Conservation (phyloP, 2,329 filamentous ascomycete genomes). For the Metarhizium brunneum region DNA sequence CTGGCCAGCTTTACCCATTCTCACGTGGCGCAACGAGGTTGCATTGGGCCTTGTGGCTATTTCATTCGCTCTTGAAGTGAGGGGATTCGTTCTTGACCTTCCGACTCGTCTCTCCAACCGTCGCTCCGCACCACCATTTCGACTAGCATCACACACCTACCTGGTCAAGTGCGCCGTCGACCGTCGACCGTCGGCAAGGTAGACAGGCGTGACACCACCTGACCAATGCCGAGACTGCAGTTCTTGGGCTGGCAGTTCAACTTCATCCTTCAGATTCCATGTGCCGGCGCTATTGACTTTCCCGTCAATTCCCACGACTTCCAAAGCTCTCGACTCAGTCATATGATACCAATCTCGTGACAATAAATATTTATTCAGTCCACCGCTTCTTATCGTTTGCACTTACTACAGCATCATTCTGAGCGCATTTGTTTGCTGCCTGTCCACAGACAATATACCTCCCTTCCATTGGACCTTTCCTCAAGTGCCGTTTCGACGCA, state of each 20-base stretch:
- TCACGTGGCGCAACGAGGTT: neutral
- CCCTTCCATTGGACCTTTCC: neutral
- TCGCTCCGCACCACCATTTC: constrained; percentile 1
- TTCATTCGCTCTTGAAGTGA: neutral
- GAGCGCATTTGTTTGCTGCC: neutral
- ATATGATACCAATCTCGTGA: neutral
- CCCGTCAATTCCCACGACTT: neutral
- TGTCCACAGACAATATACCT: neutral
- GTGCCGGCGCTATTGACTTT: neutral
- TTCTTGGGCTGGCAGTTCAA: constrained; percentile 2
- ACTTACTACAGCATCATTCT: neutral
- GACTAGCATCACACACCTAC: neutral
- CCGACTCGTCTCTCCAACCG: neutral
- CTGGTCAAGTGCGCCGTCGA: neutral
- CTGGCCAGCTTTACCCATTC: neutral
- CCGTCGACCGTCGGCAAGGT: neutral
- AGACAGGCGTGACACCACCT: constrained; percentile 3
- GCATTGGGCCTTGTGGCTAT: neutral
- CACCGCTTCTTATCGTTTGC: neutral
- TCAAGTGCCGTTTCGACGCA: neutral
- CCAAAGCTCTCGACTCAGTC: neutral
- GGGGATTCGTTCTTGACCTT: neutral
- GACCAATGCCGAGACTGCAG: constrained; percentile 1
- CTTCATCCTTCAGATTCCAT: neutral
- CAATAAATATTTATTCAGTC: neutral